Evolutionary conservation across 1,139 yeast genomes (phyloP), one percentile per base, ranked within the genome.

Genomic region (Waltiozyma sp.): DNA sequence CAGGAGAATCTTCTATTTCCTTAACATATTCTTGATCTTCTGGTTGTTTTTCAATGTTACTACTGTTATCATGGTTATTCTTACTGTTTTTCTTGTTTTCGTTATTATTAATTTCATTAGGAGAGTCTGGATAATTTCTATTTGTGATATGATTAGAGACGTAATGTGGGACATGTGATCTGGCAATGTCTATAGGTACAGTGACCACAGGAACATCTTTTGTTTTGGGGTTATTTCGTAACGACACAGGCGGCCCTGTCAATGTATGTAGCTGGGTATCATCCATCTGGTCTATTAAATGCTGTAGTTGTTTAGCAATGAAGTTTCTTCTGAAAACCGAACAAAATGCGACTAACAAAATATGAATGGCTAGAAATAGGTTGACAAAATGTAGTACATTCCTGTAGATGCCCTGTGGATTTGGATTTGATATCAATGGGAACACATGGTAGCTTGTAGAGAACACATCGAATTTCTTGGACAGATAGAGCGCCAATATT

Each of bases 331-430:
- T 59, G 43, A 64, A 56, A 28, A 60, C 47, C 1, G 69, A 63
- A 19, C 66, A 59, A 33, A 67, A 57, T 21, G 67, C 64, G 40
- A 68, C 56, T n/a, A 63, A 57, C 6, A 69, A 62, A 40, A 69
- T 66, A 47, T 69, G 70, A 34, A 68, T 58, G 38, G 72, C 65
- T 39, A 69, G 56, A 6, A 65, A 55, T 46, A 66, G 55, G 49
- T 68, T 66, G 5, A 62, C 47, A 40, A 59, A 60, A 43, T 58
- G 61, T 26, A 48, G 26, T 50, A 43, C 5, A 52, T 43, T 35
- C 43, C 49, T 28, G 49, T 44, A 43, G 15, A 28, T 37, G 37
- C 31, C 28, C 41, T 28, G 28, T 33, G 43, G 40, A 21, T 40
- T 38, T 23, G 41, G 40, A 28, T 38, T 45, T 13, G 49, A 44